These are phyloP conservation scores for Tremella fuciformis DNA, from an alignment of 768 basidiomycete genomes.

Conservation along the genomic window DNA sequence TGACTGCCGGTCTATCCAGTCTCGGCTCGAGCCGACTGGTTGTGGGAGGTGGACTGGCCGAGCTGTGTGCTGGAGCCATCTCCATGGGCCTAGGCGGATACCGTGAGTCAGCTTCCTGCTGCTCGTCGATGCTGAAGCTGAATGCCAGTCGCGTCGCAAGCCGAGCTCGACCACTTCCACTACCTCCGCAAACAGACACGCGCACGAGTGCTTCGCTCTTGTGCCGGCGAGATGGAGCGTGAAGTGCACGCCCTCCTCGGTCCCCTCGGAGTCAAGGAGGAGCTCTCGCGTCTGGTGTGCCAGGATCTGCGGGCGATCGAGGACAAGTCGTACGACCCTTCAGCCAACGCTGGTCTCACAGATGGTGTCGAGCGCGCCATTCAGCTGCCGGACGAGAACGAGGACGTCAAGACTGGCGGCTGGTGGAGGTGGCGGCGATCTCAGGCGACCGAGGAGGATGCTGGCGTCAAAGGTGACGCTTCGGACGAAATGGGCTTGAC, in stretches of 20 bases:
- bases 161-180: constrained; percentile 90
- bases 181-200: constrained; percentile 72
- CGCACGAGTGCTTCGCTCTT: constrained; percentile 79
- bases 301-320: constrained; percentile 61
- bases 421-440: constrained; percentile 29
- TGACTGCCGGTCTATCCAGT: constrained; percentile 63
- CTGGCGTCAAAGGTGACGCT: constrained; percentile 61
- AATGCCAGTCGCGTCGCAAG: constrained; percentile 74
- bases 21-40: constrained; percentile 82
- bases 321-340: constrained; percentile 31
- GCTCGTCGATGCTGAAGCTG: constrained; percentile 2
- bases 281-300: constrained; percentile 73
- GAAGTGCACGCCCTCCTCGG: constrained; percentile 85
- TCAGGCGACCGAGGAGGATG: constrained; percentile 58
- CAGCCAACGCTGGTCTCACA: constrained; percentile 10
- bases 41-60: constrained; percentile 88
- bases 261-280: constrained; percentile 83
- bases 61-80: constrained; percentile 92
- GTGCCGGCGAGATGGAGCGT: constrained; percentile 92
- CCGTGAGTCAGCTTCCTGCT: constrained; percentile 15
- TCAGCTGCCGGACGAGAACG: background rate
- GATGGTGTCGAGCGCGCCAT: constrained; percentile 27
- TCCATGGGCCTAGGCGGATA: constrained; percentile 99
- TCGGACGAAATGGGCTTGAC: constrained; percentile 80
- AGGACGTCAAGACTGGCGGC: constrained; percentile 9